Base-by-base conservation (phyloP, 1,284 basidiomycete genomes). In the Mycosarcoma maydis region DNA sequence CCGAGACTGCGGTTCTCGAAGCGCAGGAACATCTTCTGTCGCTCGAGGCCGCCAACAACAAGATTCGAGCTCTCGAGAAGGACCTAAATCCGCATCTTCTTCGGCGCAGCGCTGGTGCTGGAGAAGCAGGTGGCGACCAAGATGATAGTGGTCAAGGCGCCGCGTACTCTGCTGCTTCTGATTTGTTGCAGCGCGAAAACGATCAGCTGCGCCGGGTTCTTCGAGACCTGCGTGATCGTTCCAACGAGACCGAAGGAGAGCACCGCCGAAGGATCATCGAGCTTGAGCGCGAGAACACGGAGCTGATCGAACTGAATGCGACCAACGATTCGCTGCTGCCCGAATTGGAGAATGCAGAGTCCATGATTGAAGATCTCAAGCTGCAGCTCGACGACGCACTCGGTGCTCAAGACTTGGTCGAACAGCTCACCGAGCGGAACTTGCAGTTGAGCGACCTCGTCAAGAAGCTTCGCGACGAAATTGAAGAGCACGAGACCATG, bases 121-220 rank as follows among this genome's bases (percentile, higher is more conserved):
- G 90, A 16, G 87, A 36, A 9, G 65, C 45, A 19, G 26, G 13
- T 6, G 56, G n/a, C 16, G n/a, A 36, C 22, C 46, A 16, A 9
- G 47, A 23, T 19, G 29, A 59, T 5, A 41, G 30, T 2, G 55
- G 43, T 13, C 58, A 54, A 13, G 50, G 32, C 6, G 59, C 61
- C 2, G 42, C 37, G 16, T 36, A 53, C 13, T 73, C 73, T 23
- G 51, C 68, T 8, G 73, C 55, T 2, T 55, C 67, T 27, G 89
- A 95, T 11, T 93, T 97, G 78, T 87, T 98, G 2, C 93, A 97
- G 84, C 96, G 93, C 82, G 94, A 98, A 80, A 98, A 98, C 72
- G 92, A 94, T 76, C 85, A 95, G 9, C 84, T 98, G 48, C 97
- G 96, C 82, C 94, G 97, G 75, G 95, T 95, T 11, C 85, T 98